These are phyloP conservation scores for Vigna angularis DNA, from an alignment of 306 rosid genomes.

Conservation along the genomic window DNA sequence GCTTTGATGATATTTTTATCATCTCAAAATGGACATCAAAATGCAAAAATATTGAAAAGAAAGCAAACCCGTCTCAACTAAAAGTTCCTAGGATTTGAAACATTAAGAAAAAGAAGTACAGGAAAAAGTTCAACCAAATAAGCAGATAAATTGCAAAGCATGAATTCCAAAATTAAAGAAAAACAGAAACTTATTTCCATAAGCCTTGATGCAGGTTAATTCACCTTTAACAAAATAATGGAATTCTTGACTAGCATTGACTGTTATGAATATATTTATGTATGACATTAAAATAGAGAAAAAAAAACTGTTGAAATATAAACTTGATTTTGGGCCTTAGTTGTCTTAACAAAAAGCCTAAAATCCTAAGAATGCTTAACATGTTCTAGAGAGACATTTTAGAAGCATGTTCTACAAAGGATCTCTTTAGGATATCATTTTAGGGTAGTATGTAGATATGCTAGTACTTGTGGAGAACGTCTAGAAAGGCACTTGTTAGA, in stretches of 20 bases:
- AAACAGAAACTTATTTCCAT: slow-evolving; percentile 14
- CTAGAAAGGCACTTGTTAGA: no score
- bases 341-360: no score
- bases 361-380: no score
- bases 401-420: no score
- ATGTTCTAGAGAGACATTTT: no score
- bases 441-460: no score
- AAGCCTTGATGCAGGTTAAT: slow-evolving; percentile 3
- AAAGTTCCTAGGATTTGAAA: slow-evolving; percentile 3
- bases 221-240: slow-evolving; percentile 19
- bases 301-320: not conserved
- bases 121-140: slow-evolving; percentile 22
- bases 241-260: not conserved
- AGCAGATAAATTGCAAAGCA: slow-evolving; percentile 32
- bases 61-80: not conserved
- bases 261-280: slow-evolving; percentile 12
- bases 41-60: not conserved
- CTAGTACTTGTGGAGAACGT: no score
- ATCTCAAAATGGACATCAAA: not conserved
- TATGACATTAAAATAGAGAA: not conserved
- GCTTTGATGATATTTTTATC: slow-evolving; percentile 1
- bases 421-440: no score
- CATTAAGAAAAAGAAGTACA: not conserved
- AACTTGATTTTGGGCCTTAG: not conserved
- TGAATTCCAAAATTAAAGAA: slow-evolving; percentile 11